Conservation (phyloP, 2,329 filamentous ascomycete genomes). For the Harringtonia lauricola region DNA sequence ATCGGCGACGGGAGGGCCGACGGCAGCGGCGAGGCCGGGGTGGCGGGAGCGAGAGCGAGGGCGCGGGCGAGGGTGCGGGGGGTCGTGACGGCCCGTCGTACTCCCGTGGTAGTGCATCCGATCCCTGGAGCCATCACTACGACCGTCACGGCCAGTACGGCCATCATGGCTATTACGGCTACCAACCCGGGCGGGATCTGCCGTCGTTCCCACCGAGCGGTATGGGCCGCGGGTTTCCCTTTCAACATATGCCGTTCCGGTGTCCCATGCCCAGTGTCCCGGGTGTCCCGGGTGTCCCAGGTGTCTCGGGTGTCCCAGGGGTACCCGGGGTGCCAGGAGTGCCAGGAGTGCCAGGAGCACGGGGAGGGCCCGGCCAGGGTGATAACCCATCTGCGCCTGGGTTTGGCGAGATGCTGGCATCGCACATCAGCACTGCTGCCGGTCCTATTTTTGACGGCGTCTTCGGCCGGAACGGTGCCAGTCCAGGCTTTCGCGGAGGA, state of each 20-base stretch:
- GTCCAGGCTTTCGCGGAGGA: constrained; percentile 4
- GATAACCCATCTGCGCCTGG: neutral
- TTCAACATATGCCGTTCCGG: too few species aligned
- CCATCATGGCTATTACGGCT: neutral
- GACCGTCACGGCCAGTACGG: neutral
- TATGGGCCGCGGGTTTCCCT: too few species aligned
- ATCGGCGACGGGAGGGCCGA: neutral
- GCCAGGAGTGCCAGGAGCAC: neutral
- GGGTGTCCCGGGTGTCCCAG: neutral
- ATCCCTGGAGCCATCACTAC: too few species aligned
- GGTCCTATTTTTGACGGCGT: constrained; percentile 1
- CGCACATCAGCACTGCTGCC: neutral
- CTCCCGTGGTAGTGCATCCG: too few species aligned
- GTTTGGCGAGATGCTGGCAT: constrained; percentile 1
- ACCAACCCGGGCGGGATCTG: too few species aligned
- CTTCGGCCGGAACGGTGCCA: constrained; percentile 5
- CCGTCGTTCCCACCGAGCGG: too few species aligned
- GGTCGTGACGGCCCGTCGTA: too few species aligned
- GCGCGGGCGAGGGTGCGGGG: too few species aligned
- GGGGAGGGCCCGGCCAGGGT: neutral
- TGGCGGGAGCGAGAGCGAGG: neutral
- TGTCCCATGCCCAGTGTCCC: too few species aligned
- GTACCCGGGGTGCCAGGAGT: neutral
- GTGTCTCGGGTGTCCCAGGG: neutral
- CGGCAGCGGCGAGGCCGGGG: neutral